Evolutionary conservation across 129 eudicot species (phyloP), one percentile per base, ranked within the genome.

Genomic region (Flaveria sonorensis): DNA sequence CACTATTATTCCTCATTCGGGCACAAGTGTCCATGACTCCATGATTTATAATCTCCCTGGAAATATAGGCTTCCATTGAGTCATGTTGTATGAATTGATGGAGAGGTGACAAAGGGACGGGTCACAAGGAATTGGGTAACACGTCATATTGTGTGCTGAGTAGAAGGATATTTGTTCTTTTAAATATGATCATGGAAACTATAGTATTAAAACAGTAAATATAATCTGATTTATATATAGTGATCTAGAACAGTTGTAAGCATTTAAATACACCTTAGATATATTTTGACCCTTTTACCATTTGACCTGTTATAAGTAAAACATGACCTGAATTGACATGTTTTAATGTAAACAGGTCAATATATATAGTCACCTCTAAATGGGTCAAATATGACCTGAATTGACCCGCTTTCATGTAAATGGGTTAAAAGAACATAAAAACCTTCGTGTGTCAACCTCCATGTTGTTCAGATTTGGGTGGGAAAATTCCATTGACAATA

Each of bases 401-500:
- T 66, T 66, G 28, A 66, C 71, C 71, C 3, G 26, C 40, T 66
- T 39, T 40, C 71, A 40, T 66, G 26, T 66, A 36, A 66, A n/a
- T 66, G 48, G 15, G 15, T 64, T 32, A 39, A 32, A 10, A 3
- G 19, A 66, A 15, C 19, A 28, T 28, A 18, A 66, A 40, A n/a
- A 39, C 50, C 26, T 72, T 72, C 10, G 11, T 23, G 72, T 73
- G 39, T 4, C 73, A 59, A 87, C 98, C 97, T 87, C 89, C 74
- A 88, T 84, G 18, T 66, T 59, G 45, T 28, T 76, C 69, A 32
- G 85, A 73, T 55, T 68, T 80, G 50, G 93, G 75, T 30, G 98
- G 98, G 81, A 94, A 91, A 89, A 91, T 91, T 74, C 83, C 92
- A 53, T 89, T 83, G 32, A 91, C 98, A 68, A 87, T 89, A 71